Evolutionary conservation across 2,329 filamentous ascomycete species (phyloP).

Genomic region (Fusarium siculi): DNA sequence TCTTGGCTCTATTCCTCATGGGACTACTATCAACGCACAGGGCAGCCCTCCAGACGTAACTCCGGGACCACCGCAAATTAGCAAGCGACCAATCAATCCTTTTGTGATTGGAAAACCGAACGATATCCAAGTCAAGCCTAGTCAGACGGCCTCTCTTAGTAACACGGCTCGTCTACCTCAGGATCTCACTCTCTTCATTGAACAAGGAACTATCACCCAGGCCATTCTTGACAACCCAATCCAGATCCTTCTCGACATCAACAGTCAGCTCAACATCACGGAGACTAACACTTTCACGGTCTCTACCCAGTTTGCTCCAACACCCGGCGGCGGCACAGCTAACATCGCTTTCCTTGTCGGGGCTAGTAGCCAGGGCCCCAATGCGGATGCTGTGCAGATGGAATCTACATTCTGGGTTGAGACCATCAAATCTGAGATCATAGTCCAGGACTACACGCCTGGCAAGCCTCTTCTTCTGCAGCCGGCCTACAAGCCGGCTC

Average conservation of each 20-base stretch:
- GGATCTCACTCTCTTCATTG: neutral
- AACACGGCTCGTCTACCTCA: conserved; percentile 6
- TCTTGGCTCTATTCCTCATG: conserved; percentile 6
- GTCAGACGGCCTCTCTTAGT: neutral
- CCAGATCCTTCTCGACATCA: conserved; percentile 11
- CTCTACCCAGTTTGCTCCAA: neutral
- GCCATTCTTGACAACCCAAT: conserved; percentile 1
- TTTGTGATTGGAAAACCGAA: neutral
- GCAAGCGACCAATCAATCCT: neutral
- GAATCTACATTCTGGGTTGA: conserved; percentile 3
- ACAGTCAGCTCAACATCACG: conserved; percentile 4
- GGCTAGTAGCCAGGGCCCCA: neutral
- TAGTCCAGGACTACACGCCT: neutral
- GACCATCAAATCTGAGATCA: conserved; percentile 3
- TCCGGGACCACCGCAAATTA: neutral
- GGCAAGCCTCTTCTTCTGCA: neutral
- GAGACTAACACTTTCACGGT: conserved; percentile 4
- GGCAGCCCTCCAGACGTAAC: neutral
- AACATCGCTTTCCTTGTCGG: conserved; percentile 13
- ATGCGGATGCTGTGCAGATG: conserved; percentile 5
- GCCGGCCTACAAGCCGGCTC: neutral
- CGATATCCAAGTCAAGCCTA: neutral
- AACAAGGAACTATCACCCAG: neutral
- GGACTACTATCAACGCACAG: conserved; percentile 11
- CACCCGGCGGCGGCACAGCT: neutral